Evolutionary conservation across 306 rosid genomes (phyloP), one percentile per base, ranked within the genome.

Genomic region (Comarum palustre): DNA sequence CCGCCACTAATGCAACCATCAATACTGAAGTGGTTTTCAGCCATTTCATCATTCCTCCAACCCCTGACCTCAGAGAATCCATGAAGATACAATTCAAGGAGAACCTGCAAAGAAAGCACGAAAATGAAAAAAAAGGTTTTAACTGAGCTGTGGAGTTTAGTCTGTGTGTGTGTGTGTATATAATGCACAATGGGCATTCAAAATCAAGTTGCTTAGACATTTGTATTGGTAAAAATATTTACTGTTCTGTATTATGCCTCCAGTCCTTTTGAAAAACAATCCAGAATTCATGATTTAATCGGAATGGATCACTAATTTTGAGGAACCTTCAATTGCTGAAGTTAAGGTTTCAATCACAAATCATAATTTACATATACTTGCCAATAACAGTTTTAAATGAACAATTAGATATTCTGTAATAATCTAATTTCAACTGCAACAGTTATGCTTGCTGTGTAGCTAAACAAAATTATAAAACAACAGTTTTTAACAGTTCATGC

Each of bases 41-140:
- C 78, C 83, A 78, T 78, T 73, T 81, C 90, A 76, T 59, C 69
- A 25, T 20, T 78, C 68, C 75, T 75, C 72, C 59, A 81, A 79
- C 66, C 70, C 66, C 59, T 79, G 78, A 68, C 81, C 73, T 52
- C 81, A 13, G 90, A 63, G 79, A 87, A 80, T 65, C 88, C 95
- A 69, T 88, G 86, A 45, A 90, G 95, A 71, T 87, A 92, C 83
- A 92, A 73, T 80, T 87, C 92, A 71, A 92, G 76, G 74, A 81
- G 79, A 82, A 87, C 86, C 98, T 92, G 91, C 84, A 84, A 45
- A 66, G 66, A 74, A 66, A 72, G 55, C 47, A 65, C 57, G 67
- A 64, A 83, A 76, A 31, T 38, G 39, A 36, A 36, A 36, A 0
- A 68, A 52, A 59, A 34, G 20, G 34, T 31, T n/a, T 76, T 78